A percentile compares a stretch with the other conserved stretches of the same genome.
These are phyloP conservation scores for Theobroma cacao DNA, from an alignment of 345 rosid species.

Conservation along the genomic window DNA sequence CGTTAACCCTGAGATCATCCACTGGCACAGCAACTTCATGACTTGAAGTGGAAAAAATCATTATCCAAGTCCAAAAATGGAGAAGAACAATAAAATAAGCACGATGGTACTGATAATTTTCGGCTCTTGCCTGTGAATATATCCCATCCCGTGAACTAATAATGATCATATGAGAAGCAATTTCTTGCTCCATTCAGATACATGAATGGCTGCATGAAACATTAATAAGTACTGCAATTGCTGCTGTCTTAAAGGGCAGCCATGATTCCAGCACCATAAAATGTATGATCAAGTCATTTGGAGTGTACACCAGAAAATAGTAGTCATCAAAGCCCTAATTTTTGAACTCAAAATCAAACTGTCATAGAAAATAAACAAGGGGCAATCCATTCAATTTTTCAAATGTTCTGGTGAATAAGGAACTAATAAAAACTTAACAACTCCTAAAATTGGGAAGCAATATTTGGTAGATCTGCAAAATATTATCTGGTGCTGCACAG, in stretches of 20 bases:
- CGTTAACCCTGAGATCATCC: neutral
- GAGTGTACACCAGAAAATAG: neutral
- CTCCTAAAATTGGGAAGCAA: neutral
- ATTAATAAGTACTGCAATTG: neutral
- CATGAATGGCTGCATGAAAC: neutral
- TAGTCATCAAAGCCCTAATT: neutral
- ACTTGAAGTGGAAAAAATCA: neutral
- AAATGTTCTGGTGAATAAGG: neutral
- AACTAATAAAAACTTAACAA: neutral
- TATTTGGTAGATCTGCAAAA: slow-evolving; percentile 6
- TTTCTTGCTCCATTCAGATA: neutral
- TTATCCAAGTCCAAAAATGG: neutral
- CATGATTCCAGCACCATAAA: neutral
- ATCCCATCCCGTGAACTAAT: neutral
- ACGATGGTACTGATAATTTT: neutral
- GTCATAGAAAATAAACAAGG: neutral
- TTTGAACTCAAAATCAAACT: neutral
- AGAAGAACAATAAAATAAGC: neutral
- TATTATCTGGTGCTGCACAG: slow-evolving; percentile 3
- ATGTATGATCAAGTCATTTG: neutral
- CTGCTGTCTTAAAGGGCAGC: neutral
- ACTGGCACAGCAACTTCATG: too few relatives aligned
- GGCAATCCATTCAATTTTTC: neutral
- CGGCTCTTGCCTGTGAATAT: neutral
- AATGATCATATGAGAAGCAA: neutral